Conservation (phyloP, 768 basidiomycete genomes). For the Leccinum obscurum region DNA sequence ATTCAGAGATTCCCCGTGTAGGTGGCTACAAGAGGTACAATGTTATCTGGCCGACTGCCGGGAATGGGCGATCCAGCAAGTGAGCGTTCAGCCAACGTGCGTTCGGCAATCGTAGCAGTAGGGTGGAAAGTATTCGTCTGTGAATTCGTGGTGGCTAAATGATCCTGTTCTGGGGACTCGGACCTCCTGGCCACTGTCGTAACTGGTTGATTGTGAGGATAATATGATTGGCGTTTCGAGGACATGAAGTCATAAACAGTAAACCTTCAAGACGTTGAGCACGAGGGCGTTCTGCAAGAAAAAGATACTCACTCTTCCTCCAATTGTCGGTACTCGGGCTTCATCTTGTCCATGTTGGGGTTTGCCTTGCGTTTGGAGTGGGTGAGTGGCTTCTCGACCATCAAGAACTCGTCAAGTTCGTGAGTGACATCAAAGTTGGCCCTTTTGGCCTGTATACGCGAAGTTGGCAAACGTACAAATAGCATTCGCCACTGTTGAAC, state of each 20-base stretch:
- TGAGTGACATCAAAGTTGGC: constrained; percentile 99
- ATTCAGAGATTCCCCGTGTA: constrained; percentile 19
- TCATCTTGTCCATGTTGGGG: constrained; percentile 82
- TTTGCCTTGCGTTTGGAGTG: constrained; percentile 91
- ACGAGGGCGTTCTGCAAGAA: constrained; percentile 1
- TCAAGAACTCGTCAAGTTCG: constrained; percentile 94
- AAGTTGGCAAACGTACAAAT: constrained; percentile 2
- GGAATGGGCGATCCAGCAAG: constrained; percentile 40
- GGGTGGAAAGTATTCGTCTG: constrained; percentile 42
- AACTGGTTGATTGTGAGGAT: constrained; percentile 78
- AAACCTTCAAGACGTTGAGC: constrained; percentile 53
- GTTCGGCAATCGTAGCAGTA: constrained; percentile 44
- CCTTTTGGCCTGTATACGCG: constrained; percentile 69
- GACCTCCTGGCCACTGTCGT: constrained; percentile 31
- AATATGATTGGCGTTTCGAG: constrained; percentile 78
- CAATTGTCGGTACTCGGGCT: constrained; percentile 86
- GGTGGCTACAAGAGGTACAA: constrained; percentile 35
- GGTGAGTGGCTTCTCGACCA: constrained; percentile 98
- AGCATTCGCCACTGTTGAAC: constrained; percentile 35
- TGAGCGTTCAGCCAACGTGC: constrained; percentile 42
- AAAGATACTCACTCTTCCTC: constrained; percentile 77
- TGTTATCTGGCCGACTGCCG: constrained; percentile 42
- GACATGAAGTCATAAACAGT: constrained; percentile 83
- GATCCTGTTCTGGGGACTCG: constrained; percentile 32
- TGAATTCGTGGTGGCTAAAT: constrained; percentile 31